Base-by-base conservation (phyloP, 306 rosid genomes). In the Astragalus glycyphyllos region DNA sequence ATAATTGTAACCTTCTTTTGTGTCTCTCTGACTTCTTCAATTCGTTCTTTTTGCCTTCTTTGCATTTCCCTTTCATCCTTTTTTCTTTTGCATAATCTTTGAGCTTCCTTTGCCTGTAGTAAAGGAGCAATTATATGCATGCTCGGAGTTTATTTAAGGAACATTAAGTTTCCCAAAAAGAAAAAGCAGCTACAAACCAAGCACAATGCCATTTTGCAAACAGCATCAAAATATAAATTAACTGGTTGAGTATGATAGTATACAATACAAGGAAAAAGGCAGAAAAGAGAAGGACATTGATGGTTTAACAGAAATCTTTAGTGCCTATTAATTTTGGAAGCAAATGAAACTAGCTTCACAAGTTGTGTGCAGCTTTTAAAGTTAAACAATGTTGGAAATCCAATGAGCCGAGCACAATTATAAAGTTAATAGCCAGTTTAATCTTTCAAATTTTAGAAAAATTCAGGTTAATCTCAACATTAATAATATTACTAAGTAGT, bases 21-120 rank as follows among this genome's bases (percentile, higher is more conserved):
- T 11, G 92, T 82, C 86, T 95, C 86, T 74, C 99, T 91, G 48
- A 91, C 89, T 91, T 95, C 97, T 84, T 87, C 96, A 65, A 95
- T 74, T 8, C 99, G 97, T 72, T 89, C 85, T 78, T 83, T 87
- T 82, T 89, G 92, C 77, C 97, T 91, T 81, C 81, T 86, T 73
- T 91, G 83, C 92, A 87, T 87, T 70, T 91, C 92, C 63, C 59
- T 85, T 67, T 95, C 96, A 11, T 85, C 99, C 78, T 73, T 91
- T 85, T 51, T 91, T 87, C 89, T 89, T 81, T 84, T 89, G 8
- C 99, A 96, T 74, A 89, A 70, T 69, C 82, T 86, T 63, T 86
- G 95, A 58, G 84, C 89, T 84, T 95, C 99, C 81, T 87, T 92
- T 37, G 90, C 81, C 99, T 95, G 3, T 26, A 26, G 86, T 69